These are phyloP conservation scores for Xylariaceae sp. DNA, from an alignment of 2,329 filamentous ascomycete genomes.

Conservation along the genomic window DNA sequence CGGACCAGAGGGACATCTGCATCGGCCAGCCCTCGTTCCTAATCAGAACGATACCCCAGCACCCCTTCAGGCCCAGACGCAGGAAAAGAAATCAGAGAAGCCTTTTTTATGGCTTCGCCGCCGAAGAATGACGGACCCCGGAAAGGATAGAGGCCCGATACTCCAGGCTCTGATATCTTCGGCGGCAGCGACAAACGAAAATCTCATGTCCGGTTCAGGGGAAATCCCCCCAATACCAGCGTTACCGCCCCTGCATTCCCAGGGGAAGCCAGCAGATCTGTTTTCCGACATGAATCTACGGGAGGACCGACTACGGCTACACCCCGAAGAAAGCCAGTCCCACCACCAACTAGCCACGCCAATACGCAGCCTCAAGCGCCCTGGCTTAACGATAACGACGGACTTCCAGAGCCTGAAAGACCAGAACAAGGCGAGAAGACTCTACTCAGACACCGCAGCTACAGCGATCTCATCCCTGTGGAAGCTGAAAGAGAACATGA, in stretches of 20 bases:
- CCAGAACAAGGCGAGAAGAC: slow-evolving; percentile 6
- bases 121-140: slow-evolving; percentile 24
- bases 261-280: slow-evolving; percentile 15
- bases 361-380: background rate
- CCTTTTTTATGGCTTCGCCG: slow-evolving; percentile 33
- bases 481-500: slow-evolving; percentile 30
- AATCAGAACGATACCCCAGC: slow-evolving; percentile 1
- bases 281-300: slow-evolving; percentile 27
- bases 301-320: slow-evolving; percentile 24
- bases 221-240: slow-evolving; percentile 1
- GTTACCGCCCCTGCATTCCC: background rate
- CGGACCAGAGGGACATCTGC: slow-evolving; percentile 2
- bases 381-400: slow-evolving; percentile 8
- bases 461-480: slow-evolving; percentile 38
- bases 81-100: slow-evolving; percentile 19
- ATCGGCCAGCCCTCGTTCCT: slow-evolving; percentile 6
- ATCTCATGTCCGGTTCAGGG: slow-evolving; percentile 10
- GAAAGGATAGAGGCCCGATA: slow-evolving; percentile 13
- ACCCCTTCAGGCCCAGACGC: slow-evolving; percentile 13
- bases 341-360: background rate
- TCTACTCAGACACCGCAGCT: slow-evolving; percentile 23
- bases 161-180: slow-evolving; percentile 9
- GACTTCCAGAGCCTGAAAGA: slow-evolving; percentile 4
- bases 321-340: no score
- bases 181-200: slow-evolving; percentile 18